Evolutionary conservation across 1,284 basidiomycete species (phyloP).

Genomic region (Naganishia liquefaciens): DNA sequence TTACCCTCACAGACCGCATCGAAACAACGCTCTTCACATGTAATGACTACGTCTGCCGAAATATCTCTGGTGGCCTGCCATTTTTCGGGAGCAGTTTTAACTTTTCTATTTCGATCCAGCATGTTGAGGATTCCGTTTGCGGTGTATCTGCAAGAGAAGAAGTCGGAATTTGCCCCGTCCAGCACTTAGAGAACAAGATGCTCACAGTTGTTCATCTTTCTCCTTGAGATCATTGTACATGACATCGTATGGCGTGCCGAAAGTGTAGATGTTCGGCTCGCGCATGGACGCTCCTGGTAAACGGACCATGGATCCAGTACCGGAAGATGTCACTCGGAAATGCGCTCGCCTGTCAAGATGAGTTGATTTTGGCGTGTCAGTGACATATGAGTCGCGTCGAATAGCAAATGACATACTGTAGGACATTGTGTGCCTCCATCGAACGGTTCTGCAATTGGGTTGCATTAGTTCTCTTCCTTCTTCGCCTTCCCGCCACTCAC

Average conservation of each 20-base stretch:
- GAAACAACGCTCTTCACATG: slow-evolving; percentile 98
- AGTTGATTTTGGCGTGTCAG: neutral
- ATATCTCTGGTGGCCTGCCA: slow-evolving; percentile 86
- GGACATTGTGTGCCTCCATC: slow-evolving; percentile 95
- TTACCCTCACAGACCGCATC: slow-evolving; percentile 96
- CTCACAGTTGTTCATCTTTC: slow-evolving; percentile 83
- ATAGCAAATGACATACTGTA: slow-evolving; percentile 65
- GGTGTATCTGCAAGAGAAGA: slow-evolving; percentile 66
- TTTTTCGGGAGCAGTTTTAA: slow-evolving; percentile 90
- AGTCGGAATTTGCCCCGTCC: neutral
- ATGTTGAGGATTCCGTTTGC: slow-evolving; percentile 95
- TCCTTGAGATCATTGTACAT: slow-evolving; percentile 90
- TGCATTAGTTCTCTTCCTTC: slow-evolving; percentile 9
- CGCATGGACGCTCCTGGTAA: slow-evolving; percentile 94
- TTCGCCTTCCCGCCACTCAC: slow-evolving; percentile 56
- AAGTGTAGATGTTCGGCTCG: slow-evolving; percentile 95
- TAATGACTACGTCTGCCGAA: slow-evolving; percentile 93
- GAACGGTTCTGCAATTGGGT: slow-evolving; percentile 76
- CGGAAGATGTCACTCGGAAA: slow-evolving; percentile 86
- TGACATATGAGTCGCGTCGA: slow-evolving; percentile 23
- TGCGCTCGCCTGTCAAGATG: slow-evolving; percentile 67
- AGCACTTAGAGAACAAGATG: slow-evolving; percentile 35
- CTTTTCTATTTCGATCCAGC: slow-evolving; percentile 90
- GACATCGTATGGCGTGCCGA: slow-evolving; percentile 96
- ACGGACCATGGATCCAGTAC: slow-evolving; percentile 95